phyloP scores from a whole-genome alignment of 1,139 yeast genomes.

The Yamadazyma taylorii region DNA sequence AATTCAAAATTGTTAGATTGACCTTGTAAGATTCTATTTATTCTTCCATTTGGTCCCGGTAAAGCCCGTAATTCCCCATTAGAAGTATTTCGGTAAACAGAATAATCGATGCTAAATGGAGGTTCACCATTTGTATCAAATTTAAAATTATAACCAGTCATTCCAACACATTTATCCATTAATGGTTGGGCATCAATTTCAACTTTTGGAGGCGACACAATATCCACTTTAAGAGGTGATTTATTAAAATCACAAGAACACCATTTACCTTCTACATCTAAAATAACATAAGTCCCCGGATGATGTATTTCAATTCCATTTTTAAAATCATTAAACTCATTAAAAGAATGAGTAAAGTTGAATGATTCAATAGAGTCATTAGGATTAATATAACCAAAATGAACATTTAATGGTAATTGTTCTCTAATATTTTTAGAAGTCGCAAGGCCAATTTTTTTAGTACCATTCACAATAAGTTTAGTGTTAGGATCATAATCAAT shows the following conservation, averaged over 20 bases:
- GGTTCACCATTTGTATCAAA: conserved; percentile 78
- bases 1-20: conserved; percentile 37
- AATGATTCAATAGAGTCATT: conserved; percentile 26
- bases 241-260: conserved; percentile 60
- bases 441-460: conserved; percentile 34
- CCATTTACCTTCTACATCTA: conserved; percentile 51
- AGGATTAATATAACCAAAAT: conserved; percentile 30
- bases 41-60: conserved; percentile 30
- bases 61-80: conserved; percentile 35
- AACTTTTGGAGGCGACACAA: conserved; percentile 50
- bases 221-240: conserved; percentile 19
- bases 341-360: conserved; percentile 38
- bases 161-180: conserved; percentile 87
- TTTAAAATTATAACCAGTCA: conserved; percentile 70
- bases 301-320: conserved; percentile 42
- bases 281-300: conserved; percentile 65
- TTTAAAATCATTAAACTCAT: conserved; percentile 25
- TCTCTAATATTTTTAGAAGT: conserved; percentile 20
- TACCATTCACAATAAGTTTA: conserved; percentile 40
- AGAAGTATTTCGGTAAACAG: conserved; percentile 48
- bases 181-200: conserved; percentile 58
- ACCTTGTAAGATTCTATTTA: conserved; percentile 25
- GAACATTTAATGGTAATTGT: conserved; percentile 50
- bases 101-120: conserved; percentile 70
- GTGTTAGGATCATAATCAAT: conserved; percentile 36